Evolutionary conservation across 345 rosid species (phyloP).

Genomic region (Hibiscus tridactylites): DNA sequence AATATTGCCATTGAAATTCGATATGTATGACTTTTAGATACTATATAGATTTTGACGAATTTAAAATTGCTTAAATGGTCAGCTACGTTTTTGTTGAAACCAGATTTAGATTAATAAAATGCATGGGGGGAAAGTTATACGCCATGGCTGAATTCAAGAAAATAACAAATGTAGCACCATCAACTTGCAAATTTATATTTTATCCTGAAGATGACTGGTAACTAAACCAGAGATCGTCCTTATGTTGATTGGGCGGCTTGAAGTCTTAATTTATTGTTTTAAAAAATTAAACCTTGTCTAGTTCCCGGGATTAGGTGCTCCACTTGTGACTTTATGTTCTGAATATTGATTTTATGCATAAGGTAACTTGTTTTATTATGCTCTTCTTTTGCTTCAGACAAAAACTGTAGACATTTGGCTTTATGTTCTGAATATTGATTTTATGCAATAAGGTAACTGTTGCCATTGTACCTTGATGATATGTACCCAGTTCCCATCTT

Average conservation of each 20-base stretch:
- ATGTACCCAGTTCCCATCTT: not conserved
- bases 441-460: too few species aligned
- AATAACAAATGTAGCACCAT: not conserved
- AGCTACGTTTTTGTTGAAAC: not conserved
- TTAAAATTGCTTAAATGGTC: not conserved
- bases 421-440: too few species aligned
- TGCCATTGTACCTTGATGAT: too few species aligned
- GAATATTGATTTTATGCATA: not conserved
- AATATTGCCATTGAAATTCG: not conserved
- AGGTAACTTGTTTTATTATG: not conserved
- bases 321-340: not conserved
- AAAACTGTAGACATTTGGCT: too few species aligned
- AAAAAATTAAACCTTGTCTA: not conserved
- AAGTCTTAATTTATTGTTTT: not conserved
- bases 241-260: not conserved
- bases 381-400: not conserved
- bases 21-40: not conserved
- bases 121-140: not conserved
- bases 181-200: not conserved
- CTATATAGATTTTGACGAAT: not conserved
- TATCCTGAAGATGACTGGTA: slow-evolving; percentile 1
- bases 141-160: not conserved
- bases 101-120: not conserved
- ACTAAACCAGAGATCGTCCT: not conserved
- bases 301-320: not conserved